These are phyloP conservation scores for Trametes gibbosa DNA, from an alignment of 768 basidiomycete genomes.

Conservation along the genomic window DNA sequence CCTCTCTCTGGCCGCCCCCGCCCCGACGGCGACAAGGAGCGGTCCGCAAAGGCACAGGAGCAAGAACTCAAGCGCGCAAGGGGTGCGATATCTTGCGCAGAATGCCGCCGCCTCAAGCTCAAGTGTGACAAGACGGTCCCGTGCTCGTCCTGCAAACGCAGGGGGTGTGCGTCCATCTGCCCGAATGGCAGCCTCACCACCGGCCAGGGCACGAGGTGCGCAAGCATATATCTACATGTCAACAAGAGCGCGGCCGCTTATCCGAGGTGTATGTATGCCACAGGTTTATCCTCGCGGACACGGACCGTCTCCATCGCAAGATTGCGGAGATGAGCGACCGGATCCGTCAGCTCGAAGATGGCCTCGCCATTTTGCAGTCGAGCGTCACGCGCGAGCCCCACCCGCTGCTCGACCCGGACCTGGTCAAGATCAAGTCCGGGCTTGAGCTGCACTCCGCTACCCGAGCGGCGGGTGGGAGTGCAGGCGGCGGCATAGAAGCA, in stretches of 20 bases:
- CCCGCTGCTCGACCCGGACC: constrained; percentile 52
- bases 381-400: constrained; percentile 55
- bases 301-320: constrained; percentile 61
- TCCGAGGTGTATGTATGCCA: not conserved
- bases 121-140: constrained; percentile 67
- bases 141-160: constrained; percentile 56
- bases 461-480: not conserved
- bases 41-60: constrained; percentile 37
- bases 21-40: constrained; percentile 24
- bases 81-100: constrained; percentile 76
- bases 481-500: constrained; percentile 17
- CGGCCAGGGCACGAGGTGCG: constrained; percentile 74
- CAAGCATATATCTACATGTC: not conserved
- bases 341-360: constrained; percentile 70
- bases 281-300: constrained; percentile 66
- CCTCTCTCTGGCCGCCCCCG: constrained; percentile 23
- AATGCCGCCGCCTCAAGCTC: constrained; percentile 47
- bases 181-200: constrained; percentile 76
- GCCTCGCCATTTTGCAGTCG: constrained; percentile 56
- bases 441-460: constrained; percentile 43
- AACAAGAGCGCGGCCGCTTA: not conserved
- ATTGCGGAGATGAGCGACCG: constrained; percentile 65
- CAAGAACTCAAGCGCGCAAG: constrained; percentile 71
- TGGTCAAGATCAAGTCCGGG: constrained; percentile 55
- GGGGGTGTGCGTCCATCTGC: constrained; percentile 77